Percentiles rank a stretch among this genome's conserved stretches.
Conservation (phyloP, 768 basidiomycete species). For the Neoboletus brunneissimus region DNA sequence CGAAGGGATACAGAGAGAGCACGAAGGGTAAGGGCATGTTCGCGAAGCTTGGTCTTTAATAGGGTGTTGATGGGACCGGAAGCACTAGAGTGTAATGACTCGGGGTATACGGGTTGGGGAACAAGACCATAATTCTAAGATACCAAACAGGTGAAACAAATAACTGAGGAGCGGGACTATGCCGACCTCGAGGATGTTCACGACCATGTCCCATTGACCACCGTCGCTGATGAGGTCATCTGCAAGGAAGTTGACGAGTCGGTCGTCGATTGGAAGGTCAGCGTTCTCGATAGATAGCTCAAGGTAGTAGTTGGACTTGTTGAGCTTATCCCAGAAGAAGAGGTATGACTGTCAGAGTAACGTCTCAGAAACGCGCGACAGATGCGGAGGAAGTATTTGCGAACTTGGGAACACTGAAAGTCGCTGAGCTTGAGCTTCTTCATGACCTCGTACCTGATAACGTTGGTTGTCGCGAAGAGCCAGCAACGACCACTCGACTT, state of each 20-base stretch:
- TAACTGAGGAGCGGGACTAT: not conserved
- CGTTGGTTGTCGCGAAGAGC: constrained; percentile 91
- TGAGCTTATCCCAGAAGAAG: constrained; percentile 96
- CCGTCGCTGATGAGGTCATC: constrained; percentile 83
- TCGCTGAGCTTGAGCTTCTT: constrained; percentile 82
- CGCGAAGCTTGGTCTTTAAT: constrained; percentile 87
- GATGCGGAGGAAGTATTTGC: constrained; percentile 8
- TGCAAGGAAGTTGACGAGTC: constrained; percentile 76
- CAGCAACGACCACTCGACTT: constrained; percentile 90
- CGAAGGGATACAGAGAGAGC: constrained; percentile 53
- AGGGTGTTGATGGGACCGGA: constrained; percentile 72
- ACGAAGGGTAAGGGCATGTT: constrained; percentile 84
- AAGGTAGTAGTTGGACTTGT: constrained; percentile 87
- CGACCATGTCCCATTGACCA: constrained; percentile 94
- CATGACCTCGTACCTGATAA: constrained; percentile 80
- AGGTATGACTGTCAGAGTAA: constrained; percentile 62
- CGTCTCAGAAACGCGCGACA: constrained; percentile 3
- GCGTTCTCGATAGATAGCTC: constrained; percentile 83
- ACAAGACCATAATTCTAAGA: constrained; percentile 77
- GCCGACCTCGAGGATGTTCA: constrained; percentile 60
- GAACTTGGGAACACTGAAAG: constrained; percentile 87
- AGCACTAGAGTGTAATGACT: constrained; percentile 78
- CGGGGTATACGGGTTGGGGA: constrained; percentile 79
- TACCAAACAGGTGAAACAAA: constrained; percentile 30
- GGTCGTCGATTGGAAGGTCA: constrained; percentile 75